phyloP scores from a whole-genome alignment of 2,329 filamentous ascomycete species.

The Mycocentrospora acerina region DNA sequence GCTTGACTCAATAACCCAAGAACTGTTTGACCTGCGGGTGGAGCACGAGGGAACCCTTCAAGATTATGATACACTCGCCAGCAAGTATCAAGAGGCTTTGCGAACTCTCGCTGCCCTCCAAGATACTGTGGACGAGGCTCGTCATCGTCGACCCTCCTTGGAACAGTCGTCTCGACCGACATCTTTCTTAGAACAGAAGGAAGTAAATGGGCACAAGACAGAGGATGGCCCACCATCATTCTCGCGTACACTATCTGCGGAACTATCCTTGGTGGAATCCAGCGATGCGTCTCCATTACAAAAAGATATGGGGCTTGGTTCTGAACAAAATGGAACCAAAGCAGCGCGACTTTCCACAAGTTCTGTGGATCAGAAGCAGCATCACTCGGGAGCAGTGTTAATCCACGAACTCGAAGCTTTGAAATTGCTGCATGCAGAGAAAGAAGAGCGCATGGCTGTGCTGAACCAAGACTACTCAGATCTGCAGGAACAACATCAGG shows the following conservation, averaged over 20 bases:
- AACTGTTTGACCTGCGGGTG: constrained; percentile 84
- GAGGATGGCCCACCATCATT: constrained; percentile 70
- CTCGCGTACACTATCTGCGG: constrained; percentile 89
- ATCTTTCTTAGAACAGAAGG: constrained; percentile 82
- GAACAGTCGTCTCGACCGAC: constrained; percentile 64
- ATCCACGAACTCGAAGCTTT: constrained; percentile 69
- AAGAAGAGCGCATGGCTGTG: constrained; percentile 71
- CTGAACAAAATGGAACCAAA: constrained; percentile 64
- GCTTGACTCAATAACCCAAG: constrained; percentile 85
- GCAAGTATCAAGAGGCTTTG: constrained; percentile 89
- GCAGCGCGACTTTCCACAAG: constrained; percentile 32
- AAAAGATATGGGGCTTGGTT: constrained; percentile 55
- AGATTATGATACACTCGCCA: constrained; percentile 78
- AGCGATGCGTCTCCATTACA: constrained; percentile 35
- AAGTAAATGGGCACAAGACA: constrained; percentile 67
- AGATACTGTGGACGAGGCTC: constrained; percentile 77
- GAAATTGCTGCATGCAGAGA: constrained; percentile 70
- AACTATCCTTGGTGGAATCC: constrained; percentile 84
- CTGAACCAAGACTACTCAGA: constrained; percentile 79
- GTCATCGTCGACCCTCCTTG: constrained; percentile 56
- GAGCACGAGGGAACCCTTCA: constrained; percentile 84
- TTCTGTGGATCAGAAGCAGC: constrained; percentile 17
- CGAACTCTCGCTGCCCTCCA: constrained; percentile 81
- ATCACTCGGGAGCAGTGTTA: constrained; percentile 9
- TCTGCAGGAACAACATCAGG: constrained; percentile 77